Evolutionary conservation across 768 basidiomycete genomes (phyloP).

Genomic region (Lactarius sp.): DNA sequence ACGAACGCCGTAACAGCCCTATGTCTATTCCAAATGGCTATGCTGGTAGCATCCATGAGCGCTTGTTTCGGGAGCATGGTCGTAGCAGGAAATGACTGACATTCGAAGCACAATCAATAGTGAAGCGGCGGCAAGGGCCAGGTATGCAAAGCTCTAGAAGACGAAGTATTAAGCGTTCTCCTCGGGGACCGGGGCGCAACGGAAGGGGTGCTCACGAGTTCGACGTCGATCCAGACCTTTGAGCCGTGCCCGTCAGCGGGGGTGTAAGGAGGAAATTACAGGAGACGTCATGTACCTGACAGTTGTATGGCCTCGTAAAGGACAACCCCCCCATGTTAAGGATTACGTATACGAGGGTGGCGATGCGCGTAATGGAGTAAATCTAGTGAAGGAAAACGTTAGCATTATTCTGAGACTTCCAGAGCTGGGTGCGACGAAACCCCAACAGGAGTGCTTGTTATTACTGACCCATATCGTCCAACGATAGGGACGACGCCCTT

Average conservation of each 20-base stretch:
- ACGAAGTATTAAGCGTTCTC: not conserved
- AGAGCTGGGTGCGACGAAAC: too few relatives aligned
- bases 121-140: constrained; percentile 1
- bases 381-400: not conserved
- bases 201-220: not conserved
- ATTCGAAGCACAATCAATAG: constrained; percentile 4
- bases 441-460: not conserved
- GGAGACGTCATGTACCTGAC: not conserved
- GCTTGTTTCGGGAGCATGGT: not conserved
- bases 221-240: not conserved
- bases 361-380: constrained; percentile 5
- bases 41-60: not conserved
- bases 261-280: not conserved
- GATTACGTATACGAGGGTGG: constrained; percentile 1
- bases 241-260: not conserved
- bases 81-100: not conserved
- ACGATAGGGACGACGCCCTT: not conserved
- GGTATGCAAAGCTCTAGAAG: not conserved
- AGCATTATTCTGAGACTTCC: not conserved
- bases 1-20: not conserved
- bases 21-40: not conserved
- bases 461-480: not conserved
- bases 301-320: not conserved
- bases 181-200: not conserved
- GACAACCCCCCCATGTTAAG: not conserved